A percentile compares a stretch with the other conserved stretches of the same genome.
Conservation (phyloP, 2,329 filamentous ascomycete genomes). For the Ilyonectria mors-panacis region DNA sequence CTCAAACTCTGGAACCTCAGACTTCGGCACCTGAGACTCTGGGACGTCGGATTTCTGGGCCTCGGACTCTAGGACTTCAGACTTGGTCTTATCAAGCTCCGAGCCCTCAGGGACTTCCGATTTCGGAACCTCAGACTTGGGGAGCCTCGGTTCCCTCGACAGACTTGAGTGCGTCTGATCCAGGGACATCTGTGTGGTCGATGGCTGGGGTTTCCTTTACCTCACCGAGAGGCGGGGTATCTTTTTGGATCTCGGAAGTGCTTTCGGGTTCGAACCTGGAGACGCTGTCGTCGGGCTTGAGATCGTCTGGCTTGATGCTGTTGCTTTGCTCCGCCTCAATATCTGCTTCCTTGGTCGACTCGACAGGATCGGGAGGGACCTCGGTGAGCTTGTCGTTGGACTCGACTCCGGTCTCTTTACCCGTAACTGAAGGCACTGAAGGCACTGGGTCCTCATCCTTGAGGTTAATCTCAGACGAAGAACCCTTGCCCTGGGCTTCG, state of each 20-base stretch:
- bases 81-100: background rate
- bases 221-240: background rate
- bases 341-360: slow-evolving; percentile 37
- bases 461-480: slow-evolving; percentile 15
- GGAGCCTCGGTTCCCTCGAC: background rate
- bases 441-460: slow-evolving; percentile 40
- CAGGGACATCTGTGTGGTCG: slow-evolving; percentile 1
- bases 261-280: slow-evolving; percentile 19
- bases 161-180: slow-evolving; percentile 1
- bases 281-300: slow-evolving; percentile 31
- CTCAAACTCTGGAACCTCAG: background rate
- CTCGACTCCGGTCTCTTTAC: slow-evolving; percentile 13
- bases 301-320: slow-evolving; percentile 15
- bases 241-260: slow-evolving; percentile 14
- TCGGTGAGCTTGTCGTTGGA: slow-evolving; percentile 30
- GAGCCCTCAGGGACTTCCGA: slow-evolving; percentile 17
- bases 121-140: slow-evolving; percentile 12
- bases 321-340: slow-evolving; percentile 24
- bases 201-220: background rate
- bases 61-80: background rate
- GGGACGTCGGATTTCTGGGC: background rate
- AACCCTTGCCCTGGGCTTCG: slow-evolving; percentile 11
- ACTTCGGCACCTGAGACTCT: background rate
- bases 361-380: slow-evolving; percentile 32
- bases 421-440: slow-evolving; percentile 25